Evolutionary conservation across 352 stramenopile genomes (phyloP), one percentile per base, ranked within the genome.

Genomic region (Pythium utonaiense): DNA sequence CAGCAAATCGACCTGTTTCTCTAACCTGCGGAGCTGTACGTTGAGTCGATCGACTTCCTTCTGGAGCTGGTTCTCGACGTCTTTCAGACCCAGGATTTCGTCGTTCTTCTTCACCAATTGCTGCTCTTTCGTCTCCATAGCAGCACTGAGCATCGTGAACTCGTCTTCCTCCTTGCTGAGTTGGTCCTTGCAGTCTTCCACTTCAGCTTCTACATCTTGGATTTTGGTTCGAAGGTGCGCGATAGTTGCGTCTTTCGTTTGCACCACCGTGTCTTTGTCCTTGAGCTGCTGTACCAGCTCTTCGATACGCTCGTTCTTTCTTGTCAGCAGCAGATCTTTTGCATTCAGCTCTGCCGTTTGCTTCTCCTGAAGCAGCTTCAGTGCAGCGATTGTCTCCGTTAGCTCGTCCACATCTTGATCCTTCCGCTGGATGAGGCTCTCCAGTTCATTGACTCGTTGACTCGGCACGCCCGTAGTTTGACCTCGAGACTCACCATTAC

Each of bases 101-200:
- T 62, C 55, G 9, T 67, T 69, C 34, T 77, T 74, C 42, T 75
- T 75, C 0, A 40, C 44, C 13, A 88, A 36, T 21, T 69, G 71
- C 12, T 77, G 61, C 50, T 89, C 78, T 58, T 83, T 75, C 13
- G 71, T 67, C 28, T 83, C 76, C 22, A 86, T 56, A 14, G 73
- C 73, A 3, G 83, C 67, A n/a, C 67, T 71, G 16, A 89, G 55
- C 75, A 88, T 80, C 3, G 68, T 56, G 42, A 91, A 89, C 4
- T 89, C 80, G 7, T 87, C 75, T 54, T 93, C 83, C 19, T 86
- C 70, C n/a, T 79, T 84, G 6, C 70, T 57, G 44, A 88, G 55
- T 52, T 89, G 78, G 12, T 78, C 60, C 3, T 69, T 65, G 13
- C 87, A 61, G 8, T 83, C 67, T 0, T 72, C 49, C 5, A 81